A percentile compares a stretch with the other conserved stretches of the same genome.
Evolutionary conservation across 441 rosid genomes (phyloP).

Genomic region (Populus hybrid): DNA sequence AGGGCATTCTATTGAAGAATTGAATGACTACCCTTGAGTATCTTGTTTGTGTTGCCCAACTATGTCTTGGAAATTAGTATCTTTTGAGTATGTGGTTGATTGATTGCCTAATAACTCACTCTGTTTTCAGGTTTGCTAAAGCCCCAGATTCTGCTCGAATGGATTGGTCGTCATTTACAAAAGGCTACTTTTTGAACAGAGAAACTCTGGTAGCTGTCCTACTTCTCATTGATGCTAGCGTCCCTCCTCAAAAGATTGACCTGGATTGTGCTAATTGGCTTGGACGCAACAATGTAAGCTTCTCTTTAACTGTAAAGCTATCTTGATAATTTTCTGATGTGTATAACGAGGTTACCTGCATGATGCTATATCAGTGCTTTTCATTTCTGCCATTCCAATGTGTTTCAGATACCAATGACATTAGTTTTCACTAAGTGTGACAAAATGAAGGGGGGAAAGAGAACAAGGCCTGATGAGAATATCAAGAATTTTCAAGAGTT

Average conservation of each 20-base stretch:
- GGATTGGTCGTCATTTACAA: constrained; percentile 90
- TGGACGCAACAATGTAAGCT: constrained; percentile 68
- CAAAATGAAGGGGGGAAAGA: constrained; percentile 72
- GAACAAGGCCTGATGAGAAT: constrained; percentile 78
- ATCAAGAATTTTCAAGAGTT: constrained; percentile 63
- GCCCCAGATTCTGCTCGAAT: constrained; percentile 73
- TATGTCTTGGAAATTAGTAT: background rate
- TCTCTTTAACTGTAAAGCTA: constrained; percentile 2
- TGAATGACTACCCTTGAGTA: background rate
- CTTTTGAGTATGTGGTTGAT: background rate
- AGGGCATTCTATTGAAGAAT: background rate
- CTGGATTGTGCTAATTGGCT: constrained; percentile 96
- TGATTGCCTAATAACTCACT: background rate
- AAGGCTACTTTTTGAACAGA: constrained; percentile 83
- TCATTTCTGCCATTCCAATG: background rate
- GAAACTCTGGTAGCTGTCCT: constrained; percentile 68
- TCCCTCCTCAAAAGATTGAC: constrained; percentile 91
- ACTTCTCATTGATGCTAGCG: constrained; percentile 83
- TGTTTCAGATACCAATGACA: constrained; percentile 70
- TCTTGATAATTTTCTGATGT: background rate
- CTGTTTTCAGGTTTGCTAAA: constrained; percentile 63
- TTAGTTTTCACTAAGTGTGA: constrained; percentile 86
- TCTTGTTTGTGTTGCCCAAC: background rate
- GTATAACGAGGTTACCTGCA: background rate
- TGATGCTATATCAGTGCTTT: background rate